These are phyloP conservation scores for Fragilariopsis cylindrus DNA, from an alignment of 108 stramenopile genomes.

Conservation along the genomic window DNA sequence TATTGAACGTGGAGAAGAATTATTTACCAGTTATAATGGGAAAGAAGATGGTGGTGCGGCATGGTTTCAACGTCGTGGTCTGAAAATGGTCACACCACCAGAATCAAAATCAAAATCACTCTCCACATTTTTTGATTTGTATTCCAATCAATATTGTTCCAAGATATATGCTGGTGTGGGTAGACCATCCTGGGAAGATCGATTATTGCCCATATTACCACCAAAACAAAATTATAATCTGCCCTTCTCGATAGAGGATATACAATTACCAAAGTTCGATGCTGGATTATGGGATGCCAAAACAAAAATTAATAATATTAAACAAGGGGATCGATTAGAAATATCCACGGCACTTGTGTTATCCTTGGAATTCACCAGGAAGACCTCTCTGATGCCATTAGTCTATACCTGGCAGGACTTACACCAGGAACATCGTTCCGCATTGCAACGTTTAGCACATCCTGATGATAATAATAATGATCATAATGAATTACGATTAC, in stretches of 20 bases:
- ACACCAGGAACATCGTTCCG: slow-evolving; percentile 6
- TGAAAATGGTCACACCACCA: neutral
- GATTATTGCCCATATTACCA: slow-evolving; percentile 27
- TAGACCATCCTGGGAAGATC: slow-evolving; percentile 31
- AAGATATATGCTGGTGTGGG: slow-evolving; percentile 36
- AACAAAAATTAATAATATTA: slow-evolving; percentile 17
- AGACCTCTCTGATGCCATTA: slow-evolving; percentile 19
- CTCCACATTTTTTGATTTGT: neutral
- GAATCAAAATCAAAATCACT: neutral
- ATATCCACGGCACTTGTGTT: slow-evolving; percentile 27
- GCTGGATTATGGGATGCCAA: slow-evolving; percentile 18
- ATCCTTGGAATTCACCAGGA: neutral
- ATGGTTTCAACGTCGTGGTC: slow-evolving; percentile 33
- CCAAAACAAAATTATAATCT: neutral
- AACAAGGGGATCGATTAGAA: slow-evolving; percentile 30
- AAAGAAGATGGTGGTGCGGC: slow-evolving; percentile 18
- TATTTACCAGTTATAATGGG: slow-evolving; percentile 35
- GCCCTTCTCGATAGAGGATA: slow-evolving; percentile 10
- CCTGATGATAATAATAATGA: neutral
- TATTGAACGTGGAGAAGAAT: slow-evolving; percentile 42
- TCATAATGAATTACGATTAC: slow-evolving; percentile 7
- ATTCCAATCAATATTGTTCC: slow-evolving; percentile 31
- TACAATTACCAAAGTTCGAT: slow-evolving; percentile 20
- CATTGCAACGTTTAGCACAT: slow-evolving; percentile 2
- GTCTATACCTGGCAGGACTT: slow-evolving; percentile 34